Conservation (phyloP, 2,329 filamentous ascomycete species). For the Annulohypoxylon truncatum region DNA sequence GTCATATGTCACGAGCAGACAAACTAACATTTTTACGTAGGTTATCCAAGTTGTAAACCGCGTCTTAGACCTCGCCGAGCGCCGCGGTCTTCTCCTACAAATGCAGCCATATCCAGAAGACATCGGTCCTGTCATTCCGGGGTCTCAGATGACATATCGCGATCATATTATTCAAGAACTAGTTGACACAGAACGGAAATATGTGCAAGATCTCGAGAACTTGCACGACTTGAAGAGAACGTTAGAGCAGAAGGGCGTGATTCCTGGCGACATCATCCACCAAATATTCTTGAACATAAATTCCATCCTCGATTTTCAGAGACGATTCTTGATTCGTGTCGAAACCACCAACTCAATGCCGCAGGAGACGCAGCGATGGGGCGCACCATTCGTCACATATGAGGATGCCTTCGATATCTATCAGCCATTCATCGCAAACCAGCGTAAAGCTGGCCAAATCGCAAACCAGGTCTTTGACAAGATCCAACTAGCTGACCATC, state of each 20-base stretch:
- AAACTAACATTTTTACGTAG: constrained; percentile 53
- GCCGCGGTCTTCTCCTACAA: constrained; percentile 77
- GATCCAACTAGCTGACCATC: constrained; percentile 78
- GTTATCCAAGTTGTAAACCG: constrained; percentile 93
- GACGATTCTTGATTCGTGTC: constrained; percentile 92
- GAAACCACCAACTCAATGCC: constrained; percentile 93
- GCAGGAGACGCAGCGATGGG: constrained; percentile 86
- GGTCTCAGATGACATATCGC: constrained; percentile 77
- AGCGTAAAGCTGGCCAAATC: constrained; percentile 87
- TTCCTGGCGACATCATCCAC: constrained; percentile 90
- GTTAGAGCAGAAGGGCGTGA: constrained; percentile 85
- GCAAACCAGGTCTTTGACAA: constrained; percentile 89
- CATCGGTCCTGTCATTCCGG: constrained; percentile 63
- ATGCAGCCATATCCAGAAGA: constrained; percentile 68
- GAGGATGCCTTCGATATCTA: constrained; percentile 93
- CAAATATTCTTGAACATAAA: constrained; percentile 98
- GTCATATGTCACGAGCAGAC: not conserved
- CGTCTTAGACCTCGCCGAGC: constrained; percentile 87
- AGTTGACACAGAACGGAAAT: constrained; percentile 95
- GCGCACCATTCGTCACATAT: constrained; percentile 86
- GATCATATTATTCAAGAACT: constrained; percentile 93
- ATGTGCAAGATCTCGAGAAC: constrained; percentile 96
- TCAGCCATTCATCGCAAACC: constrained; percentile 96
- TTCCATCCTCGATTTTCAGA: constrained; percentile 92
- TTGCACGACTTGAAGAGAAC: constrained; percentile 91